phyloP scores from a whole-genome alignment of 2,329 filamentous ascomycete species.

The Cryphonectria parasitica region DNA sequence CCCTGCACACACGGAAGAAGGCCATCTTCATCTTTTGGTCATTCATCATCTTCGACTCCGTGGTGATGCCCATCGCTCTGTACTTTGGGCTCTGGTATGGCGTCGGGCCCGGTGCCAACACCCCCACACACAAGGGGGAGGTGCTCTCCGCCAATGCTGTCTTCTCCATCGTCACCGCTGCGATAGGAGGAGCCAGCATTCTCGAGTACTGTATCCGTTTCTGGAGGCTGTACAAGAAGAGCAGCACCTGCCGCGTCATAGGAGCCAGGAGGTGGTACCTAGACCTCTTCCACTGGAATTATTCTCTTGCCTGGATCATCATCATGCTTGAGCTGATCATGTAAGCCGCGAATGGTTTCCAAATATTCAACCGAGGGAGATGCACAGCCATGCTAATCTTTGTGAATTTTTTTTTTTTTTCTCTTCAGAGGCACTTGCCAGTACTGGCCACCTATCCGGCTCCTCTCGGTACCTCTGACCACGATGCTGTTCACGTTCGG shows the following conservation, averaged over 20 bases:
- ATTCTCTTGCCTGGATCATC: conserved; percentile 57
- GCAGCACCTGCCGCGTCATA: conserved; percentile 53
- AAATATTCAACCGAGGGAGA: neutral
- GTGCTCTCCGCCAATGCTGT: conserved; percentile 38
- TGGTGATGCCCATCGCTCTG: conserved; percentile 54
- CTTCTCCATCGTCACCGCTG: conserved; percentile 58
- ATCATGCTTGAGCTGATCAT: conserved; percentile 61
- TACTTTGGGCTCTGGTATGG: conserved; percentile 55
- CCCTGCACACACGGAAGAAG: conserved; percentile 42
- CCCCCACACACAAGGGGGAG: conserved; percentile 43
- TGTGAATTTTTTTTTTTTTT: too few relatives aligned
- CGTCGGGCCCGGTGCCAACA: conserved; percentile 35
- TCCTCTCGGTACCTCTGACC: conserved; percentile 56
- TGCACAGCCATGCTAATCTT: conserved; percentile 1
- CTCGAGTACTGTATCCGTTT: conserved; percentile 57
- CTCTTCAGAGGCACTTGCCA: conserved; percentile 38
- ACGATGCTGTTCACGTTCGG: conserved; percentile 55
- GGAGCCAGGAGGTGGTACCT: conserved; percentile 42
- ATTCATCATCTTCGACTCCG: conserved; percentile 52
- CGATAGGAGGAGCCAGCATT: conserved; percentile 56
- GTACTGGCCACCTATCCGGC: conserved; percentile 52
- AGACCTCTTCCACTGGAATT: conserved; percentile 63
- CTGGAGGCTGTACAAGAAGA: conserved; percentile 56
- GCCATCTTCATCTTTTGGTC: conserved; percentile 51
- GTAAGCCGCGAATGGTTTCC: conserved; percentile 32